A percentile compares a stretch with the other conserved stretches of the same genome.
Conservation (phyloP, 768 basidiomycete genomes). For the Hypholoma fasciculare region DNA sequence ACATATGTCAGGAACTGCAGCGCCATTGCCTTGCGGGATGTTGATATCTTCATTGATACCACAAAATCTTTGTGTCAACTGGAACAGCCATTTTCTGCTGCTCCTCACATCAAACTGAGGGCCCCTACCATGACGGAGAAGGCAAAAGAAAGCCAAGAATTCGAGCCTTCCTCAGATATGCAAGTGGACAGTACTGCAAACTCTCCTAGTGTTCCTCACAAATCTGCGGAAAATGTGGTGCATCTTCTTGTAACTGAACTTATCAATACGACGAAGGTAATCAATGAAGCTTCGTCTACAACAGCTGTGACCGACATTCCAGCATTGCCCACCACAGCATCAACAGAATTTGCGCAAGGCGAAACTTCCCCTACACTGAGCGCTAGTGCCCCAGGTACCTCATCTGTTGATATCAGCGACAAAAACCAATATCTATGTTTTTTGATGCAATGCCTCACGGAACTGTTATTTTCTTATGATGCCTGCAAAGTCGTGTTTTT, state of each 20-base stretch:
- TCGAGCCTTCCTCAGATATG: conserved; percentile 47
- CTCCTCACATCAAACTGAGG: conserved; percentile 62
- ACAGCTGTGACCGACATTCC: conserved; percentile 6
- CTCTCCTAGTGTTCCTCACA: conserved; percentile 28
- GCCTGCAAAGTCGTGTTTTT: conserved; percentile 87
- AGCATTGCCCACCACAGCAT: not conserved
- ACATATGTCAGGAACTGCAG: conserved; percentile 77
- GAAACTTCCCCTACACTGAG: not conserved
- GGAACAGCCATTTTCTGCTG: conserved; percentile 57
- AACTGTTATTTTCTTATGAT: conserved; percentile 92
- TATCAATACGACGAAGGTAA: conserved; percentile 54
- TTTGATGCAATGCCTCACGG: conserved; percentile 89
- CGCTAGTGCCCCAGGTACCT: not conserved
- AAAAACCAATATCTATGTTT: conserved; percentile 69
- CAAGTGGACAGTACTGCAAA: conserved; percentile 47
- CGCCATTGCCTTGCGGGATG: conserved; percentile 80
- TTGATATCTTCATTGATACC: conserved; percentile 71
- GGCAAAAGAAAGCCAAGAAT: conserved; percentile 14
- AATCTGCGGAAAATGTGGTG: conserved; percentile 57
- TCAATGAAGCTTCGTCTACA: conserved; percentile 32
- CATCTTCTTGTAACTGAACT: conserved; percentile 77
- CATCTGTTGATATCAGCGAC: conserved; percentile 29
- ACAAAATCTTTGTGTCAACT: conserved; percentile 74
- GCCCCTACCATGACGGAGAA: conserved; percentile 28
- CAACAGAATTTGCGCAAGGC: not conserved